These are phyloP conservation scores for Primulina eburnea DNA, from an alignment of 257 asterid genomes.

Conservation along the genomic window DNA sequence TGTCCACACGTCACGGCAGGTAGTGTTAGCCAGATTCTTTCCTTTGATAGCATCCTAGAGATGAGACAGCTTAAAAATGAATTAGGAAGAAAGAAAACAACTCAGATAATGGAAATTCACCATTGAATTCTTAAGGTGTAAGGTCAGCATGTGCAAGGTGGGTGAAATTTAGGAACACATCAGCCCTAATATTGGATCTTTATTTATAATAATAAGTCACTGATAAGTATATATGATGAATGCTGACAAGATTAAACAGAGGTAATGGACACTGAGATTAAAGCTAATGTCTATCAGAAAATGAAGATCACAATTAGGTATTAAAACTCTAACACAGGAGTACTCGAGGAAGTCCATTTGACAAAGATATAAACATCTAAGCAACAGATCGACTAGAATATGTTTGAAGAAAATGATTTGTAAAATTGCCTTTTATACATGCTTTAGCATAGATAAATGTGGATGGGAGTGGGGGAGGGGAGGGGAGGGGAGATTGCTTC, in stretches of 20 bases:
- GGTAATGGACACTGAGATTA: background rate
- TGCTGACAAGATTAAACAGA: background rate
- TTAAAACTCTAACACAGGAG: background rate
- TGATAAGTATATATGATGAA: background rate
- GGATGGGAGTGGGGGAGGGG: background rate
- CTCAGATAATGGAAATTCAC: background rate
- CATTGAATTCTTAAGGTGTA: background rate
- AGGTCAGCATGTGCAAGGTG: background rate
- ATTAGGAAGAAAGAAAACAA: slow-evolving; percentile 7
- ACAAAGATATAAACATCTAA: background rate
- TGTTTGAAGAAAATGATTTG: background rate
- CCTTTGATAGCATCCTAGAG: slow-evolving; percentile 65
- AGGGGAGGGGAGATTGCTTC: background rate
- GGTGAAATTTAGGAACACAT: background rate
- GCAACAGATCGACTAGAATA: background rate
- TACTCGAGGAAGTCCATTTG: background rate
- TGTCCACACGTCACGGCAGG: slow-evolving; percentile 69
- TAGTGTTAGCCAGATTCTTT: slow-evolving; percentile 49
- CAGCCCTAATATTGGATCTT: background rate
- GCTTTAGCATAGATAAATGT: background rate
- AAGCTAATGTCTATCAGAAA: background rate
- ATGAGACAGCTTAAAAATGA: slow-evolving; percentile 20
- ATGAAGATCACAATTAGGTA: background rate
- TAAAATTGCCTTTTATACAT: background rate
- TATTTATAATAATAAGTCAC: background rate